A percentile compares a stretch with the other conserved stretches of the same genome.
Conservation (phyloP, 2,329 filamentous ascomycete species). For the Fusarium nematophilum region DNA sequence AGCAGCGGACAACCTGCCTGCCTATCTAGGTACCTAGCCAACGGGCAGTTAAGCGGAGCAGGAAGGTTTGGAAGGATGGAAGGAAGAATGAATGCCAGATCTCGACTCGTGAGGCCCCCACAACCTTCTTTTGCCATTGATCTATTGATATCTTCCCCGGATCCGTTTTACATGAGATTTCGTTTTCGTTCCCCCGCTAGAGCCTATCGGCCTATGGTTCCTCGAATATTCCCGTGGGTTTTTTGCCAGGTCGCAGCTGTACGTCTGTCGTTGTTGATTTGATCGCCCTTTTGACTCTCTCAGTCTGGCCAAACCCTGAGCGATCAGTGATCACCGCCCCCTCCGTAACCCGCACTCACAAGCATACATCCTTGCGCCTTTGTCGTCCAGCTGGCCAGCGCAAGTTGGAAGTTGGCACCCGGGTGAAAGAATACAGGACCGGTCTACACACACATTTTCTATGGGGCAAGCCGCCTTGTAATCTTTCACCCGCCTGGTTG, state of each 20-base stretch:
- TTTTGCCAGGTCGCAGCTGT: no score
- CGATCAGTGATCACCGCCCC: not conserved
- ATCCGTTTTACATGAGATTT: not conserved
- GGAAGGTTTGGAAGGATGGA: not conserved
- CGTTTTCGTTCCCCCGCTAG: no score
- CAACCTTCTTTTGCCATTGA: not conserved
- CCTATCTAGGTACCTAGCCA: no score
- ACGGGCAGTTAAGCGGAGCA: not conserved
- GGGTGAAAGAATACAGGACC: no score
- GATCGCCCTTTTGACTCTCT: conserved; percentile 3
- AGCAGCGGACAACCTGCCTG: no score
- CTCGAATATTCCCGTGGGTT: not conserved
- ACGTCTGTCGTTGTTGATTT: not conserved
- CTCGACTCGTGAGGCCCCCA: not conserved
- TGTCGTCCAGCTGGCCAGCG: not conserved
- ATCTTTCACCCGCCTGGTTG: no score
- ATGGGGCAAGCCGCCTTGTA: no score
- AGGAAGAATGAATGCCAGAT: not conserved
- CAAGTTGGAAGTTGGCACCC: no score
- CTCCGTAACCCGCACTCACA: not conserved
- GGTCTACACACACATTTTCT: no score
- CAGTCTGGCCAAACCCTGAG: not conserved
- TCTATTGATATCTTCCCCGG: no score
- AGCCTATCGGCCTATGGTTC: not conserved
- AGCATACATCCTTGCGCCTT: not conserved